Evolutionary conservation across 352 stramenopile species (phyloP).

Genomic region (Pythium oligandrum): DNA sequence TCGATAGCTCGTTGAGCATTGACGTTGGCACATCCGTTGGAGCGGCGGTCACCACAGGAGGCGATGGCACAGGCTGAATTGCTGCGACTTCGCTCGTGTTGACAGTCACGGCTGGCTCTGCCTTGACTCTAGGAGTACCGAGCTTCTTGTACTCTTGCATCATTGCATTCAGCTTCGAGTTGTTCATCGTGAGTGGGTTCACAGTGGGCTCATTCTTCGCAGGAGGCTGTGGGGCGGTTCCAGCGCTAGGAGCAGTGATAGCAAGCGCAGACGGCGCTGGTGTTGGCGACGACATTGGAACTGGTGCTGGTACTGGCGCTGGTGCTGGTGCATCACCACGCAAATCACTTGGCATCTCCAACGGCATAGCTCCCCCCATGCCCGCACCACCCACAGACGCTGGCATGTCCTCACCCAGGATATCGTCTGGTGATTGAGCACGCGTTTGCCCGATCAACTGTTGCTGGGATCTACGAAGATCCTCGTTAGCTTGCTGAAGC

Average conservation of each 20-base stretch:
- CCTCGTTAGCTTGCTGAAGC: neutral
- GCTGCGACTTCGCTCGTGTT: slow-evolving; percentile 5
- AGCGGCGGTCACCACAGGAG: slow-evolving; percentile 2
- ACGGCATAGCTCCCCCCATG: slow-evolving; percentile 10
- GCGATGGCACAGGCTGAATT: slow-evolving; percentile 6
- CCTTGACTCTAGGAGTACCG: slow-evolving; percentile 40
- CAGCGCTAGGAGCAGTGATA: too few species aligned
- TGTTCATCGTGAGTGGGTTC: slow-evolving; percentile 77
- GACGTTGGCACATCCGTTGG: slow-evolving; percentile 65
- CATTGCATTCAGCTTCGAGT: slow-evolving; percentile 83
- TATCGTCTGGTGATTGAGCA: slow-evolving; percentile 14
- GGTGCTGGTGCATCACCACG: neutral
- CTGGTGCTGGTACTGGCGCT: neutral
- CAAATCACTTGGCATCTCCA: slow-evolving; percentile 18
- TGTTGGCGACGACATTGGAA: too few species aligned
- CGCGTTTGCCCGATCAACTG: slow-evolving; percentile 1
- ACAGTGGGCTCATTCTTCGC: slow-evolving; percentile 16
- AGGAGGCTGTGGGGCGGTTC: neutral
- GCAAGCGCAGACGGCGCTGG: too few species aligned
- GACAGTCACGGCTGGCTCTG: slow-evolving; percentile 14
- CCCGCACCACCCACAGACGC: slow-evolving; percentile 2
- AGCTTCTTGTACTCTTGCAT: slow-evolving; percentile 78
- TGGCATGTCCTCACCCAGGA: slow-evolving; percentile 16
- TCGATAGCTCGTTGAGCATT: slow-evolving; percentile 88
- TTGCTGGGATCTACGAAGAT: slow-evolving; percentile 12